phyloP scores from a whole-genome alignment of 2,329 filamentous ascomycete genomes.

The Byssothecium circinans region DNA sequence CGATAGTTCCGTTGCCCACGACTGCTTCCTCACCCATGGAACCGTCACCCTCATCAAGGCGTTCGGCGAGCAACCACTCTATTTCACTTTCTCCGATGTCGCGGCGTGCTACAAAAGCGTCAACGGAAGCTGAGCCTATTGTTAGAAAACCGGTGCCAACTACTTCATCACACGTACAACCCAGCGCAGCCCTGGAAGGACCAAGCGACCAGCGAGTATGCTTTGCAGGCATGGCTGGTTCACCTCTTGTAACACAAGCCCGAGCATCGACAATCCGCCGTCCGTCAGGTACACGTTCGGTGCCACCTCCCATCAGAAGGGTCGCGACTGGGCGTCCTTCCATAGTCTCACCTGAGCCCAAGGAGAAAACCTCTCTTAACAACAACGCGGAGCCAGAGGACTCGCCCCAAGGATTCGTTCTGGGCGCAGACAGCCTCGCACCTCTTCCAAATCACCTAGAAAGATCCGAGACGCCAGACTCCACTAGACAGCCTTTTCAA shows the following conservation, averaged over 20 bases:
- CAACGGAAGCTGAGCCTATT: conserved; percentile 1
- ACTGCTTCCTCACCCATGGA: neutral
- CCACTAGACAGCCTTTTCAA: conserved; percentile 8
- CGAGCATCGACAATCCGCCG: conserved; percentile 16
- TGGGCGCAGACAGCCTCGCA: conserved; percentile 22
- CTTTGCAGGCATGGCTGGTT: neutral
- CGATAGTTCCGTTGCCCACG: conserved; percentile 10
- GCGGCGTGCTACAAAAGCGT: neutral
- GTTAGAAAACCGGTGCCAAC: conserved; percentile 5
- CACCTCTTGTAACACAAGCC: conserved; percentile 14
- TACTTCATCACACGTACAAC: conserved; percentile 6
- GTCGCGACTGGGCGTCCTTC: neutral
- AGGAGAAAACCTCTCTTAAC: conserved; percentile 18
- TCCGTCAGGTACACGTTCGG: conserved; percentile 8
- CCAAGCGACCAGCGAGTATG: neutral
- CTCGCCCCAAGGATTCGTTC: conserved; percentile 5
- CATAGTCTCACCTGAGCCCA: conserved; percentile 11
- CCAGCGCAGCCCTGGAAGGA: conserved; percentile 11
- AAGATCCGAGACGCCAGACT: conserved; percentile 20
- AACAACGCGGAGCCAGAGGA: conserved; percentile 11
- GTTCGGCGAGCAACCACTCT: neutral
- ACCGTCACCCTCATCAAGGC: conserved; percentile 1
- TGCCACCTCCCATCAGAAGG: conserved; percentile 4
- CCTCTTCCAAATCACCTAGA: conserved; percentile 29
- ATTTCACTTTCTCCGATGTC: conserved; percentile 9